These are phyloP conservation scores for Porodaedalea pini DNA, from an alignment of 1,284 basidiomycete genomes.

Conservation along the genomic window DNA sequence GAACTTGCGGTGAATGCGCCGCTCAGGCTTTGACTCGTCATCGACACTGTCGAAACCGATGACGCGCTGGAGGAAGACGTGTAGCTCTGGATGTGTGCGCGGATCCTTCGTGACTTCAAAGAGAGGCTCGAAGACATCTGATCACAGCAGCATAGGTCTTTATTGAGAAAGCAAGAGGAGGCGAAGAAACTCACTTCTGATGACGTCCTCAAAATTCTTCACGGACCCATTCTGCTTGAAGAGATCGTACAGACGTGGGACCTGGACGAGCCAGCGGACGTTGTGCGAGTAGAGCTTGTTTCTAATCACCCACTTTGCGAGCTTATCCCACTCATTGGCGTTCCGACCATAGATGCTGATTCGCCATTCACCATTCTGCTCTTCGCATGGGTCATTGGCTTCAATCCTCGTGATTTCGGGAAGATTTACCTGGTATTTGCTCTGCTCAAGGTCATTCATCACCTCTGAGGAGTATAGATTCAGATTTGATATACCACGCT, in stretches of 20 bases:
- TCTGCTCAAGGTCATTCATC: conserved; percentile 94
- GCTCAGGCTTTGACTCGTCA: conserved; percentile 94
- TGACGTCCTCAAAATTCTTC: conserved; percentile 87
- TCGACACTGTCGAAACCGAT: conserved; percentile 97
- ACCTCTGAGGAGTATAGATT: conserved; percentile 58
- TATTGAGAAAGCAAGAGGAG: not conserved
- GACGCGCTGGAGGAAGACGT: conserved; percentile 94
- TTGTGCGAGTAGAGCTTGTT: conserved; percentile 96
- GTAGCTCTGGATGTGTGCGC: conserved; percentile 85
- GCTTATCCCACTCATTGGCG: conserved; percentile 91
- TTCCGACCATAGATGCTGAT: conserved; percentile 91
- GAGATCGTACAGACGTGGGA: conserved; percentile 93
- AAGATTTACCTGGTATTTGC: conserved; percentile 86
- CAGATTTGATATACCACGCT: not conserved
- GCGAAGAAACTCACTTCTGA: conserved; percentile 65
- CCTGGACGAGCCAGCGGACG: conserved; percentile 96
- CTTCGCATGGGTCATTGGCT: not conserved
- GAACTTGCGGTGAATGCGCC: conserved; percentile 92
- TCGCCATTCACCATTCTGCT: conserved; percentile 92
- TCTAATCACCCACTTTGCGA: conserved; percentile 95
- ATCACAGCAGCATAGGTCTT: conserved; percentile 12
- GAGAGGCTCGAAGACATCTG: conserved; percentile 90
- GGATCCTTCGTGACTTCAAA: conserved; percentile 98
- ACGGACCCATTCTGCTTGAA: conserved; percentile 91
- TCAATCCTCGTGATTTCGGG: not conserved